Evolutionary conservation across 306 rosid genomes (phyloP).

Genomic region (Geum urbanum): DNA sequence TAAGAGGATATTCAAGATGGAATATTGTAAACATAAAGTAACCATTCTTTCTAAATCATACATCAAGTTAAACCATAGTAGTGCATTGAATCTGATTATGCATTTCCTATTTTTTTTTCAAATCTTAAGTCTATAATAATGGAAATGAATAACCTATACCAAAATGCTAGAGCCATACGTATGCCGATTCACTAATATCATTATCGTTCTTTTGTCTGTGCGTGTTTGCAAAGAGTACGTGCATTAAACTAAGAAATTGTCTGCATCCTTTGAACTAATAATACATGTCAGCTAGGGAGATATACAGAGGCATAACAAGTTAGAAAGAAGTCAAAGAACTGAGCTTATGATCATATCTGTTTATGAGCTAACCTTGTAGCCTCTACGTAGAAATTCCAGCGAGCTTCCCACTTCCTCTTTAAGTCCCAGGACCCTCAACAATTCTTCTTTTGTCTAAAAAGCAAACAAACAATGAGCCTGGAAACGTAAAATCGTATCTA

Average conservation of each 20-base stretch:
- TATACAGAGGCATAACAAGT: neutral
- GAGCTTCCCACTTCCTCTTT: slow-evolving; percentile 94
- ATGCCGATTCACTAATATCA: neutral
- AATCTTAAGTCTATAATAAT: neutral
- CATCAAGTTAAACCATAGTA: neutral
- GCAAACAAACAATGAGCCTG: slow-evolving; percentile 33
- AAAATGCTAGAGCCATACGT: neutral
- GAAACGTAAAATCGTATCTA: slow-evolving; percentile 12
- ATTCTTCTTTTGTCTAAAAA: slow-evolving; percentile 74
- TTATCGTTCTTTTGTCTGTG: neutral
- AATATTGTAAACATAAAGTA: neutral
- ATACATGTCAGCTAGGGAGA: neutral
- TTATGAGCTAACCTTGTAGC: slow-evolving; percentile 64
- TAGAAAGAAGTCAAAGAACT: neutral
- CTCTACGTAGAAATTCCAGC: slow-evolving; percentile 84
- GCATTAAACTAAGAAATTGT: neutral
- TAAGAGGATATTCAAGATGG: neutral
- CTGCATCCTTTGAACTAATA: neutral
- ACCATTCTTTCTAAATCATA: neutral
- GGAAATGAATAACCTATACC: neutral
- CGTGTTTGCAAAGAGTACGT: too few species aligned
- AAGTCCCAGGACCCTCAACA: slow-evolving; percentile 90
- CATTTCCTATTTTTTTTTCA: neutral
- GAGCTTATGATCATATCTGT: slow-evolving; percentile 17
- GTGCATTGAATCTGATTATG: neutral